These are phyloP conservation scores for Aphanomyces astaci DNA, from an alignment of 352 stramenopile species.

Conservation along the genomic window DNA sequence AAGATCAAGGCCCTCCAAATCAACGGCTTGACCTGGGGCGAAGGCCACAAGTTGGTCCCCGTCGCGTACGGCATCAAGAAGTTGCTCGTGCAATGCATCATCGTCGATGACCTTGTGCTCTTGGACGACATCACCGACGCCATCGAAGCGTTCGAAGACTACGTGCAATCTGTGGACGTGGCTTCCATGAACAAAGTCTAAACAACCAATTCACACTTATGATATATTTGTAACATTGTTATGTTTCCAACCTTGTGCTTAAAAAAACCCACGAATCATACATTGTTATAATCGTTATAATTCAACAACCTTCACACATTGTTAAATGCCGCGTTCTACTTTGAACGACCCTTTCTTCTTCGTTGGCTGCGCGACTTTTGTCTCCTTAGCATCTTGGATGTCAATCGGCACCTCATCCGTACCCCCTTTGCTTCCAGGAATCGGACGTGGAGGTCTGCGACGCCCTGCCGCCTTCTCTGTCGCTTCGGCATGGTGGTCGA, in stretches of 20 bases:
- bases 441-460: not conserved
- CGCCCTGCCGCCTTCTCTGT: not conserved
- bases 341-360: not conserved
- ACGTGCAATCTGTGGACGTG: conserved; percentile 78
- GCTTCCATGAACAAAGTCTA: conserved; percentile 85
- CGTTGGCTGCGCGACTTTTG: not conserved
- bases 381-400: not conserved
- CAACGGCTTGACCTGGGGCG: conserved; percentile 67
- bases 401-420: not conserved
- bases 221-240: not conserved
- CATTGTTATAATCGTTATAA: too few relatives aligned
- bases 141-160: conserved; percentile 76
- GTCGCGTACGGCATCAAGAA: conserved; percentile 85
- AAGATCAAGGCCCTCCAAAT: conserved; percentile 72
- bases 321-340: not conserved
- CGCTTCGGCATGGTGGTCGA: not conserved
- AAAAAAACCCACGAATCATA: too few relatives aligned
- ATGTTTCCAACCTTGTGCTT: too few relatives aligned
- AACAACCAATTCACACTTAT: conserved; percentile 23
- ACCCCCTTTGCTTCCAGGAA: not conserved
- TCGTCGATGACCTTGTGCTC: conserved; percentile 68
- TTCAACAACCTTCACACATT: not conserved
- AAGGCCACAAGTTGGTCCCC: conserved; percentile 75
- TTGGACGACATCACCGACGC: conserved; percentile 76
- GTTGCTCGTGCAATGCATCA: conserved; percentile 71